Conservation (phyloP, 2,329 filamentous ascomycete species). For the Sarocladium strictum region DNA sequence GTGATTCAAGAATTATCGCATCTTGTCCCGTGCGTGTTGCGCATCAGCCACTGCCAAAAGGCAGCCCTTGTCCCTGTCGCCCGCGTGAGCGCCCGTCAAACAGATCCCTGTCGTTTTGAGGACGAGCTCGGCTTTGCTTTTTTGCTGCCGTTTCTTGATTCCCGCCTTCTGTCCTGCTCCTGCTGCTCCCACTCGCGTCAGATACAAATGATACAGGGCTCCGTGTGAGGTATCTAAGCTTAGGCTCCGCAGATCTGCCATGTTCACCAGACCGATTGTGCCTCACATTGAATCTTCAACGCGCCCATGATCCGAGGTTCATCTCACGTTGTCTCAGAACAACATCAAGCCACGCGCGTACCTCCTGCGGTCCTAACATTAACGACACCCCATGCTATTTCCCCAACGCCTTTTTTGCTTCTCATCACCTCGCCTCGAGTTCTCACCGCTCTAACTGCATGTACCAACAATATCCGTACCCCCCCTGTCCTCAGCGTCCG, state of each 20-base stretch:
- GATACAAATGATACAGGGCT: too few species aligned
- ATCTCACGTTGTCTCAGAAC: constrained; percentile 2
- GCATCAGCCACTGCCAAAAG: background rate
- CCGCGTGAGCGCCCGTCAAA: constrained; percentile 5
- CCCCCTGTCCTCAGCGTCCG: constrained; percentile 3
- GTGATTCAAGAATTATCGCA: background rate
- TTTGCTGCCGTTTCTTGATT: background rate
- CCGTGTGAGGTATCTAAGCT: too few species aligned
- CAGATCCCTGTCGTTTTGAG: background rate
- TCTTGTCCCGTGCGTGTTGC: background rate
- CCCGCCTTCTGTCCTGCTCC: background rate
- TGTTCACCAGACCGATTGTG: background rate
- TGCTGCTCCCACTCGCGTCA: too few species aligned
- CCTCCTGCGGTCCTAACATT: background rate
- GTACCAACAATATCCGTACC: background rate
- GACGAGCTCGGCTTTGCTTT: background rate
- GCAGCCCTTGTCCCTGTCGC: background rate
- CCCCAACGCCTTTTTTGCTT: too few species aligned
- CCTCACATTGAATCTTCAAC: background rate
- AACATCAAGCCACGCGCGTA: background rate
- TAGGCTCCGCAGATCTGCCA: background rate
- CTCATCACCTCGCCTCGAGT: background rate
- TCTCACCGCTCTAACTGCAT: constrained; percentile 2
- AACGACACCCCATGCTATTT: background rate
- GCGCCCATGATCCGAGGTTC: background rate